A percentile compares a stretch with the other conserved stretches of the same genome.
Conservation (phyloP, 441 rosid genomes). For the Raphanus hybrid region DNA sequence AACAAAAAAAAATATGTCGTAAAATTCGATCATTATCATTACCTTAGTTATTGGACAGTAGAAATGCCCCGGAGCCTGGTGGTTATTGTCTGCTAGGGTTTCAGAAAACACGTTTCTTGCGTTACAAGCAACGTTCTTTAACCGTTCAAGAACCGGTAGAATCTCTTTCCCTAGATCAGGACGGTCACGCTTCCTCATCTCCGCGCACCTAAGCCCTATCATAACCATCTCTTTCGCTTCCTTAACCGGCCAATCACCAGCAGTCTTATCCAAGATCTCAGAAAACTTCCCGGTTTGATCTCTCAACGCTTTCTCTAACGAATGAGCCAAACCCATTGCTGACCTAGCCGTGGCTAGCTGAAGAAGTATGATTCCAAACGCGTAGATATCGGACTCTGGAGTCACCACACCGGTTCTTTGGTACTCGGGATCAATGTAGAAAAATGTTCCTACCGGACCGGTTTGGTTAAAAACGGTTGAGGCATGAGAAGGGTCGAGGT, state of each 20-base stretch:
- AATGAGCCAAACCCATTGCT: slow-evolving; percentile 71
- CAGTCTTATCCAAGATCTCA: slow-evolving; percentile 70
- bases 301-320: slow-evolving; percentile 72
- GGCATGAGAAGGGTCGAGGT: slow-evolving; percentile 50
- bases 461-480: slow-evolving; percentile 59
- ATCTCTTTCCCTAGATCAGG: slow-evolving; percentile 72
- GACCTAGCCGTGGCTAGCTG: slow-evolving; percentile 82
- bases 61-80: slow-evolving; percentile 70
- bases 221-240: slow-evolving; percentile 72
- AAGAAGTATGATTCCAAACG: slow-evolving; percentile 82
- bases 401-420: slow-evolving; percentile 84
- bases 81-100: slow-evolving; percentile 20
- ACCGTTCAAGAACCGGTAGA: slow-evolving; percentile 75
- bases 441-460: slow-evolving; percentile 83
- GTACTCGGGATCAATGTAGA: slow-evolving; percentile 91
- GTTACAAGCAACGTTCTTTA: slow-evolving; percentile 57
- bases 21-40: background rate
- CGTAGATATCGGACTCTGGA: slow-evolving; percentile 83
- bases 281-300: slow-evolving; percentile 46
- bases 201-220: slow-evolving; percentile 74
- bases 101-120: slow-evolving; percentile 45
- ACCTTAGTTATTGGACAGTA: slow-evolving; percentile 45
- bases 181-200: slow-evolving; percentile 77
- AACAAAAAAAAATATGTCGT: background rate
- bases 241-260: slow-evolving; percentile 83